These are phyloP conservation scores for Fusarium albosuccineum DNA, from an alignment of 2,329 filamentous ascomycete species.

Conservation along the genomic window DNA sequence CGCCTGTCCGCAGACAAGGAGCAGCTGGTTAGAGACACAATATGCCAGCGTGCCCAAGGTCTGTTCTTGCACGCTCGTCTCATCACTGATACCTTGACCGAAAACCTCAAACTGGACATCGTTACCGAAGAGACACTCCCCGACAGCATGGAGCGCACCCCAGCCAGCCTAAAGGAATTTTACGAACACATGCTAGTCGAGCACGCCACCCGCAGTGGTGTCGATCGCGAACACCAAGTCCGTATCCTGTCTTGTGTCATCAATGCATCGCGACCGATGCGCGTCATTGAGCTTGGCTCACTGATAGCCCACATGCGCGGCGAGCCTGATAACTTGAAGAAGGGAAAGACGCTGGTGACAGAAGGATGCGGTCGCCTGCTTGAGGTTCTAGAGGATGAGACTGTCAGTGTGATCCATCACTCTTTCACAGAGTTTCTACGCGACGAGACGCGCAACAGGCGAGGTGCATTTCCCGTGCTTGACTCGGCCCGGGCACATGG, in stretches of 20 bases:
- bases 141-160: slow-evolving; percentile 7
- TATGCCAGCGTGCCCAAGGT: slow-evolving; percentile 49
- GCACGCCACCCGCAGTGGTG: slow-evolving; percentile 43
- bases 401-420: slow-evolving; percentile 60
- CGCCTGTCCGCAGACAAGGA: background rate
- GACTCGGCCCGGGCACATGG: background rate
- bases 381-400: slow-evolving; percentile 60
- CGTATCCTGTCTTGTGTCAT: slow-evolving; percentile 57
- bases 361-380: slow-evolving; percentile 59
- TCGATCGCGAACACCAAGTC: slow-evolving; percentile 50
- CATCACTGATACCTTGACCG: slow-evolving; percentile 44
- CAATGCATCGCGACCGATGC: slow-evolving; percentile 56
- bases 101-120: background rate
- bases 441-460: background rate
- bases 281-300: slow-evolving; percentile 57
- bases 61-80: slow-evolving; percentile 24
- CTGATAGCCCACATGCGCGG: slow-evolving; percentile 12
- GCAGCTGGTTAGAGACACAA: slow-evolving; percentile 39
- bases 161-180: slow-evolving; percentile 13
- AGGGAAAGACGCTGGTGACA: slow-evolving; percentile 54
- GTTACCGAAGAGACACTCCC: background rate
- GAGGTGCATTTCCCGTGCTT: background rate
- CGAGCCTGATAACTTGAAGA: slow-evolving; percentile 32
- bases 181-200: slow-evolving; percentile 23
- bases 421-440: slow-evolving; percentile 62